Evolutionary conservation across 1,139 yeast genomes (phyloP).

Genomic region (Pichia sp.): DNA sequence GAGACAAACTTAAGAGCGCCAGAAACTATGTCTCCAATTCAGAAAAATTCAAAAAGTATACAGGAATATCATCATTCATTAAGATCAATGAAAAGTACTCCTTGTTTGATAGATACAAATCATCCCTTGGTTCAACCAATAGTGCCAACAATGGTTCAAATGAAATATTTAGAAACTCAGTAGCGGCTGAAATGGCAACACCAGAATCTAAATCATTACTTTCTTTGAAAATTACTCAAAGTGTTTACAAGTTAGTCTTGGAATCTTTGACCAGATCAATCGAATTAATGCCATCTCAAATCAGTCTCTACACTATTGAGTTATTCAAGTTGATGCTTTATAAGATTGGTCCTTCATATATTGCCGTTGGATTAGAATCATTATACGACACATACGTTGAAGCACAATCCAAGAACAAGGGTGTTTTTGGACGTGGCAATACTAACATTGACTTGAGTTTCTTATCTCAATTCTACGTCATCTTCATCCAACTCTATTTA

Average conservation of each 20-base stretch:
- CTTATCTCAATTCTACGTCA: constrained; percentile 50
- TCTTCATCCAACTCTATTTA: constrained; percentile 63
- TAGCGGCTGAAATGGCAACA: constrained; percentile 2
- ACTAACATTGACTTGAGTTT: constrained; percentile 44
- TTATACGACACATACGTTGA: constrained; percentile 46
- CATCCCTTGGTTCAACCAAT: constrained; percentile 1
- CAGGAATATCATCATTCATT: constrained; percentile 35
- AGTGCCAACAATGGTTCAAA: not conserved
- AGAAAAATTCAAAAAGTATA: constrained; percentile 23
- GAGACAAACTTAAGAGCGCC: constrained; percentile 20
- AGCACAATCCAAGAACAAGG: constrained; percentile 27
- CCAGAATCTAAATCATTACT: constrained; percentile 20
- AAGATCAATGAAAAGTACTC: constrained; percentile 40
- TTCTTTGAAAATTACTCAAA: constrained; percentile 52
- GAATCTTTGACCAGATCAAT: constrained; percentile 79
- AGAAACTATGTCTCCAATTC: constrained; percentile 22
- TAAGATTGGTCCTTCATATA: constrained; percentile 71
- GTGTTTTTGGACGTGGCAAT: constrained; percentile 27
- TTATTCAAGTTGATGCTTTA: constrained; percentile 65
- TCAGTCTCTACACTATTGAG: constrained; percentile 64
- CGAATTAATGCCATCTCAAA: constrained; percentile 65
- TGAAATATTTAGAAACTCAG: constrained; percentile 4
- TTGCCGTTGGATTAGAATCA: constrained; percentile 74
- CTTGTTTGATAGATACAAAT: constrained; percentile 31
- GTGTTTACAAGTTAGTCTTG: constrained; percentile 66